Conservation (phyloP, 2,329 filamentous ascomycete species). For the Pyricularia grisea region DNA sequence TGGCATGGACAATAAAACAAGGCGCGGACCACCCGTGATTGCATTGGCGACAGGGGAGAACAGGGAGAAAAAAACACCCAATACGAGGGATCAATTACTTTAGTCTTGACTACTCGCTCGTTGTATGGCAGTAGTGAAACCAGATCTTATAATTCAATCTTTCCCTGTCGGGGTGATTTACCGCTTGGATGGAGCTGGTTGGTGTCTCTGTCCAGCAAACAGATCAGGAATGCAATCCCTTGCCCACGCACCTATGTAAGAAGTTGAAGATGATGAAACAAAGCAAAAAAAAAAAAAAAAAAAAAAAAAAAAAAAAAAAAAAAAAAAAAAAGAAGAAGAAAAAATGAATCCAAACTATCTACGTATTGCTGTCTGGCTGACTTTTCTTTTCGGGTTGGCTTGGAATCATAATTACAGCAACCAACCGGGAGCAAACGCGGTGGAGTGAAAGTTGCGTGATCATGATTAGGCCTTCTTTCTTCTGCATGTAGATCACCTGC, state of each 20-base stretch:
- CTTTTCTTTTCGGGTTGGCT: neutral
- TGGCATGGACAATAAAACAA: neutral
- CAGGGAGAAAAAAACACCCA: neutral
- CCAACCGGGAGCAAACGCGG: neutral
- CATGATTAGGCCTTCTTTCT: neutral
- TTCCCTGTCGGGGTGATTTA: neutral
- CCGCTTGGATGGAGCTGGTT: neutral
- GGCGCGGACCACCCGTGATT: neutral
- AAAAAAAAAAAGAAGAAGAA: no score
- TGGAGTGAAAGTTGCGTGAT: neutral
- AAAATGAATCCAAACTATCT: neutral
- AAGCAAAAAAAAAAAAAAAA: neutral
- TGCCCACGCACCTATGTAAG: neutral
- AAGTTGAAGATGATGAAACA: neutral
- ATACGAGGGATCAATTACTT: neutral
- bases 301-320: neutral
- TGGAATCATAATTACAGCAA: no score
- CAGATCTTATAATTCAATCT: neutral
- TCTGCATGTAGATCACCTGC: no score
- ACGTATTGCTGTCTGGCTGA: neutral
- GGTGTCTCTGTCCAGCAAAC: neutral
- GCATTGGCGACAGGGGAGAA: neutral
- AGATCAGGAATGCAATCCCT: neutral
- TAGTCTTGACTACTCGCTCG: neutral
- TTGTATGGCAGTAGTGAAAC: neutral